Base-by-base conservation (phyloP, 1,139 yeast species). In the Magnusiomyces sp. region DNA sequence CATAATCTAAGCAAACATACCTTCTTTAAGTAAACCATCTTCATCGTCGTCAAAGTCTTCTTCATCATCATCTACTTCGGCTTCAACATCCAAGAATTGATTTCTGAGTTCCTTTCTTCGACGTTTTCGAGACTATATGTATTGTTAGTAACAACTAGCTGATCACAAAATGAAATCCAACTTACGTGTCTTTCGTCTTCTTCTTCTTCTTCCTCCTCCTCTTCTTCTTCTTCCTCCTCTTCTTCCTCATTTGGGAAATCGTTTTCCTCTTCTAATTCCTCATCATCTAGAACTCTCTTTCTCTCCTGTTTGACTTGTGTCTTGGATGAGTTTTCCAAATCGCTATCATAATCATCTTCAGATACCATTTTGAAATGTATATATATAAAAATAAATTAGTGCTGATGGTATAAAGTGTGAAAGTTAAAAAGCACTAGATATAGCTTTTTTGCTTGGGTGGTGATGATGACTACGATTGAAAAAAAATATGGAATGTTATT, bases 41-140 rank as follows among this genome's bases (percentile, higher is more conserved):
- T 88, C 97, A 53, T 89, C 97, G 58, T 90, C 97, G 46, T 88
- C 83, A 40, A 83, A 90, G 40, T 92, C 98, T 58, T 92, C 98
- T 53, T 92, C 98, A 59, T 92, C 98, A 54, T 92, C 97, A 66
- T 94, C 96, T 52, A 92, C 99, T 66, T 92, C 98, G 53, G 99
- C 99, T 73, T 92, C 98, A 51, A 92, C 95, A 84, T 92, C 99
- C 69, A 92, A 77, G 68, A 92, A 92, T 73, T 86, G 92, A 67
- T 92, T 92, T 60, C 89, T 81, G 74, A 66, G 81, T 76, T 69
- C 83, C 74, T 66, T 79, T 78, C 66, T 74, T 71, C 82, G 4
- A 76, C 86, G 14, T 71, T 88, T 36, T 75, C n/a, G n/a, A n/a
- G n/a, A n/a, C n/a, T n/a, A n/a, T n/a, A n/a, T n/a, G n/a, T n/a